These are phyloP conservation scores for Colletotrichum sp. DNA, from an alignment of 2,329 filamentous ascomycete genomes.

Conservation along the genomic window DNA sequence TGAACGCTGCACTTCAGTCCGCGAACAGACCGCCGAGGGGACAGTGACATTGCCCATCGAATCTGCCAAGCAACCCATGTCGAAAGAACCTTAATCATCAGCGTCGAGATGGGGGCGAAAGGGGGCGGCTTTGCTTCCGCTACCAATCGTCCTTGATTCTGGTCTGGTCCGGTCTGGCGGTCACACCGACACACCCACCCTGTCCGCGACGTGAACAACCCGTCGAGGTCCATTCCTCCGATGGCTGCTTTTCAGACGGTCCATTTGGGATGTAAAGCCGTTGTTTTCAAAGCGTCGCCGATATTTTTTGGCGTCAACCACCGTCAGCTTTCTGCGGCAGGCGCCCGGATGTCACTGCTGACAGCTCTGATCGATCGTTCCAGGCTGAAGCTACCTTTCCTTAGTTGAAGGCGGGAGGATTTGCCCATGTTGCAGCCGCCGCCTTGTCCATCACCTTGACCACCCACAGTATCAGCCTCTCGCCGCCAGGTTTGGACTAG, in stretches of 20 bases:
- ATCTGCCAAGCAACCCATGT: slow-evolving; percentile 14
- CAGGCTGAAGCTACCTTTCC: neutral
- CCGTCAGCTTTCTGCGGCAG: slow-evolving; percentile 1
- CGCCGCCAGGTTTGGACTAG: neutral
- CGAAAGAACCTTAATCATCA: slow-evolving; percentile 12
- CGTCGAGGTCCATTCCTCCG: neutral
- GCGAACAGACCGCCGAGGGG: slow-evolving; percentile 11
- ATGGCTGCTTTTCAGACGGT: neutral
- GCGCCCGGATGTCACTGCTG: neutral
- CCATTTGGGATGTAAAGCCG: neutral
- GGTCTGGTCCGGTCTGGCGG: neutral
- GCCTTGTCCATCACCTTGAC: neutral
- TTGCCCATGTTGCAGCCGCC: neutral
- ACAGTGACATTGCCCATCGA: slow-evolving; percentile 7
- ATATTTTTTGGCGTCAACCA: neutral
- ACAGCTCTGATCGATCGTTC: neutral
- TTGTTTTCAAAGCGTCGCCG: neutral
- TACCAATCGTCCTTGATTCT: neutral
- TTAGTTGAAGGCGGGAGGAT: neutral
- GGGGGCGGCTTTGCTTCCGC: neutral
- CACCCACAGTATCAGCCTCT: slow-evolving; percentile 1
- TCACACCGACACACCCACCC: neutral
- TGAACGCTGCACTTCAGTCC: slow-evolving; percentile 9
- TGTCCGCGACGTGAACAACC: neutral
- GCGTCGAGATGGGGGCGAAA: neutral